phyloP scores from a whole-genome alignment of 1,139 yeast species.

The Hansenula lynferdii region DNA sequence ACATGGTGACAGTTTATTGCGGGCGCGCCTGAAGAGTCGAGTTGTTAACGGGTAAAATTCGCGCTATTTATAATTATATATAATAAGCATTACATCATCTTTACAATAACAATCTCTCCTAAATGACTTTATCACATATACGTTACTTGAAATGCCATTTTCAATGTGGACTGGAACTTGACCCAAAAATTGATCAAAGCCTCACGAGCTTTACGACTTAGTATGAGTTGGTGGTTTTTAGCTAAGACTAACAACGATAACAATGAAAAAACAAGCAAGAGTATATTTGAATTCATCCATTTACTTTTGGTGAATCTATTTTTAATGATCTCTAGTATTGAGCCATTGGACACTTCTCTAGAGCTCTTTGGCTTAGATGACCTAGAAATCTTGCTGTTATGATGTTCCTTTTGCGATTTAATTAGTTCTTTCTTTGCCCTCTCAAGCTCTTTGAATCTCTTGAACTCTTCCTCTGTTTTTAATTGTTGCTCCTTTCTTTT shows the following conservation, averaged over 20 bases:
- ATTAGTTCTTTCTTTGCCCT: neutral
- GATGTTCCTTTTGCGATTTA: neutral
- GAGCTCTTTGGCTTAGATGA: too few relatives aligned
- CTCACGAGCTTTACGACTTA: conserved; percentile 4
- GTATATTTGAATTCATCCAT: neutral
- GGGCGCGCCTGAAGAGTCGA: too few relatives aligned
- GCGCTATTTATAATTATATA: too few relatives aligned
- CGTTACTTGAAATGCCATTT: conserved; percentile 16
- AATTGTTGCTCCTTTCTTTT: conserved; percentile 10
- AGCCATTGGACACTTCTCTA: too few relatives aligned
- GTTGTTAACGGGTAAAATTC: too few relatives aligned
- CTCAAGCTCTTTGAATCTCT: neutral
- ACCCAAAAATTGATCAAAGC: conserved; percentile 3
- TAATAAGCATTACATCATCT: too few relatives aligned
- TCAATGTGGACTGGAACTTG: conserved; percentile 3
- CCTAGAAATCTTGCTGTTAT: too few relatives aligned
- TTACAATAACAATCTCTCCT: too few relatives aligned
- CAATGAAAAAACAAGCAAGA: conserved; percentile 7
- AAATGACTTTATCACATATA: too few relatives aligned
- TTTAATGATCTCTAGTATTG: conserved; percentile 8
- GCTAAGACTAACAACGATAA: conserved; percentile 5
- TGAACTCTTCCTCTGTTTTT: neutral
- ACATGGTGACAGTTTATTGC: too few relatives aligned
- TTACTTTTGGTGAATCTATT: neutral
- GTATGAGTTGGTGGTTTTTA: conserved; percentile 5